phyloP scores from a whole-genome alignment of 805 yeast species.

The Lachancea nothofagi region DNA sequence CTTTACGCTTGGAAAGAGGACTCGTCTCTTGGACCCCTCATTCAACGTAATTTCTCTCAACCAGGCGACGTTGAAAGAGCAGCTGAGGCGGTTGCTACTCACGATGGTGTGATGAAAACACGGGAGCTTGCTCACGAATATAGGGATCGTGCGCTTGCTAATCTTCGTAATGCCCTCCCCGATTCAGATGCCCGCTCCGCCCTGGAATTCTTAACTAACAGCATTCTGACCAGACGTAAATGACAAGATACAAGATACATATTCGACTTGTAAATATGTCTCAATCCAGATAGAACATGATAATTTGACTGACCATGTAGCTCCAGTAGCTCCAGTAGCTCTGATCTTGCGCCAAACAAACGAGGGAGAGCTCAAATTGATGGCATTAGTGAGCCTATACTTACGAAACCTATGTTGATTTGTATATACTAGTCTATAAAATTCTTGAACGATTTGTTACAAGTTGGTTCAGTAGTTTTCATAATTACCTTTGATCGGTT shows the following conservation, averaged over 20 bases:
- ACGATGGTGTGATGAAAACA: conserved; percentile 74
- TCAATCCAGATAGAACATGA: not conserved
- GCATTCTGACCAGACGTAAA: conserved; percentile 75
- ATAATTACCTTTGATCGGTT: no score
- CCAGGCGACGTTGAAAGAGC: conserved; percentile 87
- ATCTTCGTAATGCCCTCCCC: conserved; percentile 64
- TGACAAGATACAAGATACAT: conserved; percentile 27
- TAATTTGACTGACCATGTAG: no score
- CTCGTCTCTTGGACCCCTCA: conserved; percentile 78
- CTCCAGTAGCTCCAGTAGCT: no score
- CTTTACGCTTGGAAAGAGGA: conserved; percentile 88
- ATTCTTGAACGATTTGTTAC: not conserved
- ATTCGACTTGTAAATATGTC: conserved; percentile 1
- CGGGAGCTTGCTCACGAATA: conserved; percentile 70
- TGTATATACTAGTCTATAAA: not conserved
- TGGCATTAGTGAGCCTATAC: no score
- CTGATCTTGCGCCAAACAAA: no score
- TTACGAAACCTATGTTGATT: no score
- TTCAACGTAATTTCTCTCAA: conserved; percentile 72
- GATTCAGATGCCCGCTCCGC: conserved; percentile 88
- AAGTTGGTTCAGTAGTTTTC: no score
- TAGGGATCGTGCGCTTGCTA: conserved; percentile 66
- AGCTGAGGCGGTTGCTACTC: conserved; percentile 60
- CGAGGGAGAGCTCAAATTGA: no score
- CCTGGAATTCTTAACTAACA: conserved; percentile 73